A percentile compares a stretch with the other conserved stretches of the same genome.
Conservation (phyloP, 148 eudicot species). For the Rhododendron mucronatum region DNA sequence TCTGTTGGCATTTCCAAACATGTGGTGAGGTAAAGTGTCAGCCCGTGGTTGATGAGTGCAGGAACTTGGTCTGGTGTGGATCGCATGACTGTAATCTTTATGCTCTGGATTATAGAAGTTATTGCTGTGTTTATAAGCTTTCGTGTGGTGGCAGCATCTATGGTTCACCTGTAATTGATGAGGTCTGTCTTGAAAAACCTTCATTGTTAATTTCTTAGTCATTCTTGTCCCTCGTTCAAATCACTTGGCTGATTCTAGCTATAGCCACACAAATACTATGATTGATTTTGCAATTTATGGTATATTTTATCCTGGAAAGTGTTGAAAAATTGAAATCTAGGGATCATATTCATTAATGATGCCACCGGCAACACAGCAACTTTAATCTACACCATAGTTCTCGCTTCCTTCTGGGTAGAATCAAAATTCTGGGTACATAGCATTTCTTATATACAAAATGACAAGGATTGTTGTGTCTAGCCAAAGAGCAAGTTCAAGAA, state of each 20-base stretch:
- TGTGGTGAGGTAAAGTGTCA: conserved; percentile 82
- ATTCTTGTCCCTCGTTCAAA: conserved; percentile 1
- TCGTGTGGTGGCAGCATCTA: conserved; percentile 80
- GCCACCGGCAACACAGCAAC: neutral
- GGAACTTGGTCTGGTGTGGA: conserved; percentile 92
- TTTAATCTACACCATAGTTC: neutral
- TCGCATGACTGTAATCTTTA: conserved; percentile 80
- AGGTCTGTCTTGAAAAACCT: conserved; percentile 31
- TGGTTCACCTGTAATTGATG: conserved; percentile 76
- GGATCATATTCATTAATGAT: neutral
- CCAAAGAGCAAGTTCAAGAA: neutral
- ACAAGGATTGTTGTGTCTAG: neutral
- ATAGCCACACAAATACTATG: neutral
- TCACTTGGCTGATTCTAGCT: neutral
- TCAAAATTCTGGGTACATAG: neutral
- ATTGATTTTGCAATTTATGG: neutral
- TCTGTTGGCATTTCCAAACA: conserved; percentile 78
- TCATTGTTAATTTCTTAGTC: neutral
- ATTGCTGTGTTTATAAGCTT: conserved; percentile 55
- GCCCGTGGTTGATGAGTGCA: conserved; percentile 57
- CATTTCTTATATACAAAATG: neutral
- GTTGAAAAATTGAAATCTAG: neutral
- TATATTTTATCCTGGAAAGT: neutral
- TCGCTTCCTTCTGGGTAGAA: neutral
- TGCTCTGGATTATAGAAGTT: conserved; percentile 67